phyloP scores from a whole-genome alignment of 352 stramenopile genomes.

The Phytophthora cactorum region DNA sequence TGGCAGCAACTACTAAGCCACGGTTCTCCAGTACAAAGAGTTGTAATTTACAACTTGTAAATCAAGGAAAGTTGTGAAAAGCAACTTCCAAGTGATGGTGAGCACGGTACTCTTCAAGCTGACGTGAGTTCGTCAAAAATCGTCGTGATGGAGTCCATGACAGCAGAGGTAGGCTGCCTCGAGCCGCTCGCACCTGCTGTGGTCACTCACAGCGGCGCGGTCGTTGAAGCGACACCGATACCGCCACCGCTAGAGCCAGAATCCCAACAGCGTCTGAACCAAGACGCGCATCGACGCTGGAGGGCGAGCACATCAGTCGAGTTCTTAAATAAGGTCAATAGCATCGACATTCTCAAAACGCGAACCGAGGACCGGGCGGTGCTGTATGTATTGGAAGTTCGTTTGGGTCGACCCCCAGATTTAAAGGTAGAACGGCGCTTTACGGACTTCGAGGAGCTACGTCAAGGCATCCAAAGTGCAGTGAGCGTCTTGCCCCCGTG shows the following conservation, averaged over 20 bases:
- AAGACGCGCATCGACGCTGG: slow-evolving; percentile 40
- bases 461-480: slow-evolving; percentile 30
- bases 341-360: slow-evolving; percentile 44
- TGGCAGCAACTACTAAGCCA: no score
- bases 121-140: slow-evolving; percentile 1
- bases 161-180: background rate
- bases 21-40: no score
- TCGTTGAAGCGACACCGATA: background rate
- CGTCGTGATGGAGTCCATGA: slow-evolving; percentile 16
- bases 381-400: slow-evolving; percentile 52
- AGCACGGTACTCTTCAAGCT: slow-evolving; percentile 14
- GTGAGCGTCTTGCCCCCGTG: slow-evolving; percentile 38
- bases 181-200: slow-evolving; percentile 7
- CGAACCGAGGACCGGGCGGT: slow-evolving; percentile 17
- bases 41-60: no score
- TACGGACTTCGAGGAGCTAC: slow-evolving; percentile 52
- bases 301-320: slow-evolving; percentile 20
- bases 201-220: slow-evolving; percentile 1
- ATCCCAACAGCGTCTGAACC: slow-evolving; percentile 11
- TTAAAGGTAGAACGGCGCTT: slow-evolving; percentile 49
- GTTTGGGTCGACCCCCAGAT: slow-evolving; percentile 19
- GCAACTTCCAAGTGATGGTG: slow-evolving; percentile 4
- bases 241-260: background rate
- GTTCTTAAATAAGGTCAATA: slow-evolving; percentile 46
- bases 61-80: slow-evolving; percentile 2